Evolutionary conservation across 2,329 filamentous ascomycete species (phyloP).

Genomic region (Fusarium mundagurra): DNA sequence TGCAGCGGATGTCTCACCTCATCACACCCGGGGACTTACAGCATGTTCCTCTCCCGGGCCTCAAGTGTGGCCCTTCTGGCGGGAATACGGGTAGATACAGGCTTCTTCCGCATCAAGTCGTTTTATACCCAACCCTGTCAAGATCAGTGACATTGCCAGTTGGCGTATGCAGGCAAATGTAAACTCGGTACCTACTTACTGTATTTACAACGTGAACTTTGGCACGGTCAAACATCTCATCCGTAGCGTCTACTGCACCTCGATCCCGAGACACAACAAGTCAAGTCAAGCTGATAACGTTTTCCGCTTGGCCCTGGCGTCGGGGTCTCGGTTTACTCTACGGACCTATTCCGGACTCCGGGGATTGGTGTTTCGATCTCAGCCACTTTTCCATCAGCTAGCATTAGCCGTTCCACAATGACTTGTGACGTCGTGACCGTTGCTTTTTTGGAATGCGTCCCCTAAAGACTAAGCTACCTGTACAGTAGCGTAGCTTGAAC

Average conservation of each 20-base stretch:
- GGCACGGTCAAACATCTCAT: not conserved
- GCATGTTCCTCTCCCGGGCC: not conserved
- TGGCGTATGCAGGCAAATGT: not conserved
- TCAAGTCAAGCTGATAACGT: not conserved
- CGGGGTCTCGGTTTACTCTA: not conserved
- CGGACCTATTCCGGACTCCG: not conserved
- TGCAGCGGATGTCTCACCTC: not conserved
- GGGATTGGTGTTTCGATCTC: not conserved
- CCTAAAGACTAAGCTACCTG: not conserved
- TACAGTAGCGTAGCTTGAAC: not conserved
- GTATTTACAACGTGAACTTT: not conserved
- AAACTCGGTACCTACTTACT: not conserved
- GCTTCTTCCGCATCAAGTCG: not conserved
- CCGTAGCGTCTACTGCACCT: too few species aligned
- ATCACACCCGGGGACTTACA: not conserved
- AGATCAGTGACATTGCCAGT: not conserved
- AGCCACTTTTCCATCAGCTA: not conserved
- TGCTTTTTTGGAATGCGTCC: not conserved
- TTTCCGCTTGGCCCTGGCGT: not conserved
- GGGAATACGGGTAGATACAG: not conserved
- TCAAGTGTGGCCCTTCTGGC: not conserved
- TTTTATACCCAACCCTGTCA: not conserved
- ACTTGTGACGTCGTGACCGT: not conserved
- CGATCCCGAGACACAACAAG: not conserved
- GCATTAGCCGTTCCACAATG: not conserved